Base-by-base conservation (phyloP, 164 flowering plant species). In the Hamamelis virginiana region DNA sequence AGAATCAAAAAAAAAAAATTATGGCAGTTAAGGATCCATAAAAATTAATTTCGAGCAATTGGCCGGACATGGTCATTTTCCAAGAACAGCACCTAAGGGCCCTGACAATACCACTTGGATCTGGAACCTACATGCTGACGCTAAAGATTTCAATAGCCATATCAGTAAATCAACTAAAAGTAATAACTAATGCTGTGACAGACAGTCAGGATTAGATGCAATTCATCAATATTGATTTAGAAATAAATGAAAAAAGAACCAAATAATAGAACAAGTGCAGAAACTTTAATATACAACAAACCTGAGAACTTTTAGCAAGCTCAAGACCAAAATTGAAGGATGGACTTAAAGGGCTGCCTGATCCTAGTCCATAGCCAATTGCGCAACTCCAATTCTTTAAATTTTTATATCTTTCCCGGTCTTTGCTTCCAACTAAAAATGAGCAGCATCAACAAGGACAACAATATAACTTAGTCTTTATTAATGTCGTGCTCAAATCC, bases 311-410 rank as follows among this genome's bases (percentile, higher is more conserved):
- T 71, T 79, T 84, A 25, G 88, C 94, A 72, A 92, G 84, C 76
- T 94, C 98, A 80, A 92, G 95, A 71, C 91, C 75, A 79, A 94
- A 92, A 79, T 88, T 94, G 84, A 85, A 92, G 21, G 98, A 92
- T 69, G 98, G 98, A 67, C 88, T 92, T 83, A 92, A 69, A 45
- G 97, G 97, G 75, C 98, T 89, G 63, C 83, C 82, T 55, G 92
- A 84, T 58, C 97, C 98, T 53, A 81, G 71, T 33, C 91, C 95
- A 70, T 94, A 94, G 69, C 92, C 92, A 58, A 92, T 75, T 28
- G 97, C 98, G 73, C 85, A 85, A 73, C 95, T 94, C 94, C 93
- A 94, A 68, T 87, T 92, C 76, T 13, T 81, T 59, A 86, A 69
- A 67, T 92, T 79, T 48, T 83, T 83, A 70, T 73, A 83, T 68